Percentiles rank a stretch among this genome's conserved stretches.
Evolutionary conservation across 768 basidiomycete genomes (phyloP).

Genomic region (Pholiota conissans): DNA sequence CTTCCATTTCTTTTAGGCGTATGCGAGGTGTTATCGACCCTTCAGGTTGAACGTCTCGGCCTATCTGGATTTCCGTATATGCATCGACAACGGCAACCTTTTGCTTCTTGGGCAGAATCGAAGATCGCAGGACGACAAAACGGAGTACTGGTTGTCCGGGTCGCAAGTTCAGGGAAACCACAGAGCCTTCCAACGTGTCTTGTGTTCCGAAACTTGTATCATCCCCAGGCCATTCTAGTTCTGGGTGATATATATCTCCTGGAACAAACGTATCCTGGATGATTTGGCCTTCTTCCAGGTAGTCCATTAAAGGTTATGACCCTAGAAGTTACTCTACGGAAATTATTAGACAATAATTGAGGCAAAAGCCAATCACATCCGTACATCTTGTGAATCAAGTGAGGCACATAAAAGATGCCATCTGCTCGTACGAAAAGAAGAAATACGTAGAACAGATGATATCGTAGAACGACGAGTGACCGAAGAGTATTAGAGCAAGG

Average conservation of each 20-base stretch:
- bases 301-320: slow-evolving; percentile 11
- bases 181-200: slow-evolving; percentile 2
- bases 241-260: slow-evolving; percentile 44
- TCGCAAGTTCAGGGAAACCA: slow-evolving; percentile 9
- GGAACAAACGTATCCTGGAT: slow-evolving; percentile 3
- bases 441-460: neutral
- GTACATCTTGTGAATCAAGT: slow-evolving; percentile 1
- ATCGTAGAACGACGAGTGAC: neutral
- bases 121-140: slow-evolving; percentile 55
- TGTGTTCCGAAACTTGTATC: slow-evolving; percentile 6
- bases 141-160: slow-evolving; percentile 39
- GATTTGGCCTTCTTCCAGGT: slow-evolving; percentile 20
- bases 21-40: slow-evolving; percentile 60
- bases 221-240: slow-evolving; percentile 62
- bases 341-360: neutral
- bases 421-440: neutral
- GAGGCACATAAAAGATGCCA: neutral
- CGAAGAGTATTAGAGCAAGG: too few relatives aligned
- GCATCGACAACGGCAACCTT: slow-evolving; percentile 43
- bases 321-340: neutral
- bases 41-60: slow-evolving; percentile 59
- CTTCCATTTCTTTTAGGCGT: slow-evolving; percentile 81
- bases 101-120: slow-evolving; percentile 55
- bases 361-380: neutral
- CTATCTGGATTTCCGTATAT: slow-evolving; percentile 68